phyloP scores from a whole-genome alignment of 495 filamentous ascomycete genomes.

The Rhizodiscina lignyota region DNA sequence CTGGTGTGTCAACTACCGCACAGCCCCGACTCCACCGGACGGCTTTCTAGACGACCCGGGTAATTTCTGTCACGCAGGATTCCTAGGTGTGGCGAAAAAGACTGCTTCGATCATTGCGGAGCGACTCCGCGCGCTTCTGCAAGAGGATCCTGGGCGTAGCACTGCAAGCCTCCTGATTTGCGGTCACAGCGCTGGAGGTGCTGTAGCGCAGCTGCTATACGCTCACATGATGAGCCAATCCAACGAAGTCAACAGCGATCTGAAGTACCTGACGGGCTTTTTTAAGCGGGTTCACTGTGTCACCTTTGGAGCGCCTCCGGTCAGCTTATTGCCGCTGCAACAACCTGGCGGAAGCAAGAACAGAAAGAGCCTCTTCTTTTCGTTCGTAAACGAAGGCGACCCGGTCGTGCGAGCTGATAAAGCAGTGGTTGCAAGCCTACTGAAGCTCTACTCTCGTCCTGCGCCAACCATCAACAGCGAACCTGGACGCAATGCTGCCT shows the following conservation, averaged over 20 bases:
- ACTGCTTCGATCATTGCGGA: constrained; percentile 60
- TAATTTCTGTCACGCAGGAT: constrained; percentile 65
- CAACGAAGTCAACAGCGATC: constrained; percentile 34
- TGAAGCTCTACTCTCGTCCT: constrained; percentile 51
- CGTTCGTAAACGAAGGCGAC: constrained; percentile 74
- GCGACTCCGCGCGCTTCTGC: constrained; percentile 45
- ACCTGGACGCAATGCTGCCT: not conserved
- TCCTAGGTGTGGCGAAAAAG: constrained; percentile 53
- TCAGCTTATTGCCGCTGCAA: constrained; percentile 50
- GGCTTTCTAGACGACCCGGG: constrained; percentile 60
- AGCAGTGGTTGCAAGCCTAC: constrained; percentile 49
- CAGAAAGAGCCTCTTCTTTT: constrained; percentile 50
- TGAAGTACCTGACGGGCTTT: constrained; percentile 44
- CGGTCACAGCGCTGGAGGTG: constrained; percentile 70
- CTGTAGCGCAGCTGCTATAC: constrained; percentile 61
- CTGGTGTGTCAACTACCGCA: constrained; percentile 65
- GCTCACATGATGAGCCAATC: constrained; percentile 52
- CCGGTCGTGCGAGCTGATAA: constrained; percentile 63
- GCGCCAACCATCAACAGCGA: constrained; percentile 25
- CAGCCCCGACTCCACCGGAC: constrained; percentile 39
- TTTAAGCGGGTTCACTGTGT: constrained; percentile 70
- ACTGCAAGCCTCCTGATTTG: constrained; percentile 53
- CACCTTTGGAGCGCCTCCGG: constrained; percentile 65
- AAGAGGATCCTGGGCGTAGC: constrained; percentile 47
- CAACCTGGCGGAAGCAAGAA: constrained; percentile 24